phyloP scores from a whole-genome alignment of 1,139 yeast species.

The Yamadazyma pseudoaaseri region DNA sequence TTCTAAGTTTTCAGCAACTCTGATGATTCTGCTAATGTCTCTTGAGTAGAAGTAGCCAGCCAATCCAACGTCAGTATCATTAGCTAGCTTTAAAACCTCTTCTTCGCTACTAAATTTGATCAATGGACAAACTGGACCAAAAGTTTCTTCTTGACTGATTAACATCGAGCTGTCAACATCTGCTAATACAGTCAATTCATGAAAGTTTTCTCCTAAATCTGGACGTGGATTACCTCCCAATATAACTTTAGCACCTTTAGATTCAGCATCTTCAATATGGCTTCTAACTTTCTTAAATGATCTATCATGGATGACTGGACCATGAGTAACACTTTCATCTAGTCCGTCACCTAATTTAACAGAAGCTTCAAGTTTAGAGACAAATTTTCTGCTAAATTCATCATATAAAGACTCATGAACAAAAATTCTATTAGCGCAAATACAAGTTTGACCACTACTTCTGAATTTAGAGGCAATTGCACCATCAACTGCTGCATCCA shows the following conservation, averaged over 20 bases:
- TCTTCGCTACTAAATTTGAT: constrained; percentile 63
- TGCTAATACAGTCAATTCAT: constrained; percentile 70
- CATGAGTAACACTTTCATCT: constrained; percentile 66
- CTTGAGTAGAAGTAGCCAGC: constrained; percentile 46
- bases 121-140: constrained; percentile 87
- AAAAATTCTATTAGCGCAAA: constrained; percentile 81
- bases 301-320: constrained; percentile 71
- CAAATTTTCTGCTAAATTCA: constrained; percentile 41
- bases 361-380: constrained; percentile 45
- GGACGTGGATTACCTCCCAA: constrained; percentile 64
- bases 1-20: constrained; percentile 42
- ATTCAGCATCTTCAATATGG: constrained; percentile 73
- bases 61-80: constrained; percentile 53
- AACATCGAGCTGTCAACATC: constrained; percentile 63
- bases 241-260: constrained; percentile 67
- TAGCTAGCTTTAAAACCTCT: constrained; percentile 69
- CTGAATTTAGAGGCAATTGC: constrained; percentile 55
- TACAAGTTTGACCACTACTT: constrained; percentile 88
- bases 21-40: constrained; percentile 53
- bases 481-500: constrained; percentile 48
- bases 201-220: constrained; percentile 74
- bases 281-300: constrained; percentile 67
- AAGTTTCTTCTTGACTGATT: constrained; percentile 75
- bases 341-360: constrained; percentile 77
- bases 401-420: constrained; percentile 74